These are phyloP conservation scores for Neurospora sp. DNA, from an alignment of 495 filamentous ascomycete species.

Conservation along the genomic window DNA sequence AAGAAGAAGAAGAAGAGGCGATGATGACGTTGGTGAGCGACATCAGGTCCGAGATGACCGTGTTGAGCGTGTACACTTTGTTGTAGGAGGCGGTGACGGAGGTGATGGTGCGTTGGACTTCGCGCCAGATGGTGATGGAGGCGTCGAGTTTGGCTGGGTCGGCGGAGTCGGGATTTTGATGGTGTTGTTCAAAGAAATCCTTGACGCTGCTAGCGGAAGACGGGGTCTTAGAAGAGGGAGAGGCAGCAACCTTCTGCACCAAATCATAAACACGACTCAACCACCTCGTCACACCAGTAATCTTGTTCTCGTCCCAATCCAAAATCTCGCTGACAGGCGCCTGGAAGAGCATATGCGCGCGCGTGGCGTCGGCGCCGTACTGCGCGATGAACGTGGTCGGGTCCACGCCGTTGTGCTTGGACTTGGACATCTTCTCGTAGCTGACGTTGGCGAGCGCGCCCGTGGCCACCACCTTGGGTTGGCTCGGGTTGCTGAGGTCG, in stretches of 20 bases:
- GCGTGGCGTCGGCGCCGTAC: conserved; percentile 74
- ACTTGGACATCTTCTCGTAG: conserved; percentile 95
- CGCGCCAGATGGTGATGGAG: conserved; percentile 50
- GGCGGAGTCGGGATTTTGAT: conserved; percentile 8
- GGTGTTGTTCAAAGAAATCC: conserved; percentile 21
- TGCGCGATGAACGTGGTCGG: conserved; percentile 57
- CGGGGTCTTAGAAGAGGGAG: background rate
- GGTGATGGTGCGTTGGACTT: conserved; percentile 54
- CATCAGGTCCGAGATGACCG: conserved; percentile 71
- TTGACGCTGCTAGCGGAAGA: background rate
- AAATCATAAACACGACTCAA: conserved; percentile 54
- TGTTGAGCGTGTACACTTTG: conserved; percentile 66
- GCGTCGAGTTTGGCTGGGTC: conserved; percentile 27
- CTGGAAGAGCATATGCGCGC: conserved; percentile 80
- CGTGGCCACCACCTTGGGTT: conserved; percentile 51
- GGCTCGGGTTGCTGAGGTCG: conserved; percentile 45
- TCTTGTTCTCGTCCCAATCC: conserved; percentile 81
- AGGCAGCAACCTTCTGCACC: conserved; percentile 28
- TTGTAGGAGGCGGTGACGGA: conserved; percentile 62
- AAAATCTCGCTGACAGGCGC: conserved; percentile 74
- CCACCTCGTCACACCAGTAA: conserved; percentile 74
- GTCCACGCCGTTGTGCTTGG: conserved; percentile 89
- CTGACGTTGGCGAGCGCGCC: conserved; percentile 47
- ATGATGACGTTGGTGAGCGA: conserved; percentile 52
- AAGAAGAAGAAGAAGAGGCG: too few species aligned